Evolutionary conservation across 257 asterid species (phyloP).

Genomic region (Solanum boliviense): DNA sequence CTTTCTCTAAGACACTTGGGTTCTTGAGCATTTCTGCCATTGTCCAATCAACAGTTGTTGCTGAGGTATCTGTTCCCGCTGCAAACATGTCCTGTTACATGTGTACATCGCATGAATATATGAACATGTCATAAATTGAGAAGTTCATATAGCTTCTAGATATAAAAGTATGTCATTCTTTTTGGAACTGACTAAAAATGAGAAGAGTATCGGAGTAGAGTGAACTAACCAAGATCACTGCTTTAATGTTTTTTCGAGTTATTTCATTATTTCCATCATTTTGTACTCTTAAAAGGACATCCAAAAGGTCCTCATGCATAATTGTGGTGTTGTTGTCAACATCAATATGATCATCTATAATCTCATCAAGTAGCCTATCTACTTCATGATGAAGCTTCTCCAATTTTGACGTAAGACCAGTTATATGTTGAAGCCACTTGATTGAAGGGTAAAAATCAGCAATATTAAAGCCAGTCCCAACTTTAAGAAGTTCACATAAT

Average conservation of each 20-base stretch:
- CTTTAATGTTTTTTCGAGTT: not conserved
- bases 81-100: not conserved
- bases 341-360: not conserved
- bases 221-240: not conserved
- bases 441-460: conserved; percentile 4
- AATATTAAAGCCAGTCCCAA: not conserved
- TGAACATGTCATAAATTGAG: not conserved
- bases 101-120: not conserved
- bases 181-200: not conserved
- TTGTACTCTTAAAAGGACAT: not conserved
- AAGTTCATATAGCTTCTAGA: not conserved
- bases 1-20: not conserved
- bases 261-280: not conserved
- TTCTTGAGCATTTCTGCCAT: conserved; percentile 3
- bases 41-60: not conserved
- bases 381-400: not conserved
- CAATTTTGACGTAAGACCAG: not conserved
- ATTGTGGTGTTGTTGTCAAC: not conserved
- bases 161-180: not conserved
- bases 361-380: not conserved
- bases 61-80: not conserved
- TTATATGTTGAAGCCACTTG: not conserved
- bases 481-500: not conserved
- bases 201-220: not conserved
- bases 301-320: not conserved